These are phyloP conservation scores for Puya raimondii DNA, from an alignment of 176 grass and related monocot species.

Conservation along the genomic window DNA sequence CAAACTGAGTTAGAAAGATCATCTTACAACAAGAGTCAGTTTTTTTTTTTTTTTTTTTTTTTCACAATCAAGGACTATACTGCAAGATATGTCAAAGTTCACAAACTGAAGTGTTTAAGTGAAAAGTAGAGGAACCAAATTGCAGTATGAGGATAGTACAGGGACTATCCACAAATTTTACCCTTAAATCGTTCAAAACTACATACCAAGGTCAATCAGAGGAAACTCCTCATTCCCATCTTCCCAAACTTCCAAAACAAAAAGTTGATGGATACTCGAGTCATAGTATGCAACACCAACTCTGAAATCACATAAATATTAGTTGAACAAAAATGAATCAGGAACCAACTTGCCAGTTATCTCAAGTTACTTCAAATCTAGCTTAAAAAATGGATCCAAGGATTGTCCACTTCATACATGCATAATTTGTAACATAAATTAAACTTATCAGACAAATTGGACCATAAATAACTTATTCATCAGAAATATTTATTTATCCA, in stretches of 20 bases:
- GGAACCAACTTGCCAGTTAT: not conserved
- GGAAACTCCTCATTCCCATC: conserved; percentile 60
- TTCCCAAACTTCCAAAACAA: conserved; percentile 91
- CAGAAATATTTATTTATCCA: too few relatives aligned
- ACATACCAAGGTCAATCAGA: conserved; percentile 91
- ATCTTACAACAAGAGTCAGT: too few relatives aligned
- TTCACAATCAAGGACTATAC: too few relatives aligned
- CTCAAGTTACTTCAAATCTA: not conserved
- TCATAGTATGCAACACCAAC: conserved; percentile 88
- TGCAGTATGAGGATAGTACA: too few relatives aligned
- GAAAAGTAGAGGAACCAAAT: too few relatives aligned
- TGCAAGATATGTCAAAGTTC: not conserved
- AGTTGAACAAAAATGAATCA: not conserved
- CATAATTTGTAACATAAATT: too few relatives aligned
- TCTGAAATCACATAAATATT: conserved; percentile 33
- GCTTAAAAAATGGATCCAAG: too few relatives aligned
- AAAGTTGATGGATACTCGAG: conserved; percentile 69
- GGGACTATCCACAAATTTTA: not conserved
- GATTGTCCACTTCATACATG: too few relatives aligned
- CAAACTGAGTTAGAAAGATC: too few relatives aligned
- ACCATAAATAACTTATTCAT: conserved; percentile 1
- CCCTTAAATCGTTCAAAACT: not conserved
- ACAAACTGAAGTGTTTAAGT: not conserved
- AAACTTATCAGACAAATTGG: conserved; percentile 3
- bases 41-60: too few relatives aligned